Evolutionary conservation across 2,329 filamentous ascomycete species (phyloP).

Genomic region (Alternaria arborescens): DNA sequence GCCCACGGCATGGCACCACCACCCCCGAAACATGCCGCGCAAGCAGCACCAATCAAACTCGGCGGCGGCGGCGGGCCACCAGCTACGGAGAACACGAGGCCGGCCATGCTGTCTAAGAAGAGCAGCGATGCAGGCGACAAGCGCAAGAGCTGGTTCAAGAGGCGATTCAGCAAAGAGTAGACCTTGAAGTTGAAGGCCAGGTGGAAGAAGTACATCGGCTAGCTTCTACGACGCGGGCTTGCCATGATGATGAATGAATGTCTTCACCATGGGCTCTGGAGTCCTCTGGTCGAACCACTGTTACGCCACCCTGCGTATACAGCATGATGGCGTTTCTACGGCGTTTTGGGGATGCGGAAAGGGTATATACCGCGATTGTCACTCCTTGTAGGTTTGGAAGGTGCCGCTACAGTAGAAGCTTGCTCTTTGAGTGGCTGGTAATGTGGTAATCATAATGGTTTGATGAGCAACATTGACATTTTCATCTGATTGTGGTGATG

Average conservation of each 20-base stretch:
- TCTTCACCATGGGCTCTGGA: conserved; percentile 8
- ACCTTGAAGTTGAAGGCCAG: not conserved
- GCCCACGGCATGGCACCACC: conserved; percentile 20
- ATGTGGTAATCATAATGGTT: conserved; percentile 42
- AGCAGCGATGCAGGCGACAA: conserved; percentile 58
- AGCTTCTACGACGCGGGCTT: conserved; percentile 8
- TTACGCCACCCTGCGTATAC: conserved; percentile 11
- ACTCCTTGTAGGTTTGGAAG: conserved; percentile 25
- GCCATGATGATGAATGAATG: conserved; percentile 21
- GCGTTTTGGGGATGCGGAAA: conserved; percentile 18
- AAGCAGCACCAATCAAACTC: conserved; percentile 37
- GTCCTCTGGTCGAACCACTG: conserved; percentile 15
- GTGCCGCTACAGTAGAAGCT: conserved; percentile 22
- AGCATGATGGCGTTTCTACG: conserved; percentile 21
- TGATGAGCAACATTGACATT: conserved; percentile 10
- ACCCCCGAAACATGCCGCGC: conserved; percentile 30
- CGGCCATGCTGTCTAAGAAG: conserved; percentile 36
- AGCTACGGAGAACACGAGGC: conserved; percentile 17
- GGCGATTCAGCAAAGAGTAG: conserved; percentile 75
- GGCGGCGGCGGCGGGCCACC: conserved; percentile 25
- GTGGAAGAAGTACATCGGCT: not conserved
- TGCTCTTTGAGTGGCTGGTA: conserved; percentile 16
- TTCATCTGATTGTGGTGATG: not conserved
- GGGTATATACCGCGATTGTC: conserved; percentile 18
- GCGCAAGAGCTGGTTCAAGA: conserved; percentile 89